These are phyloP conservation scores for Vanderwaltozyma yarrowii DNA, from an alignment of 805 yeast genomes.

Conservation along the genomic window DNA sequence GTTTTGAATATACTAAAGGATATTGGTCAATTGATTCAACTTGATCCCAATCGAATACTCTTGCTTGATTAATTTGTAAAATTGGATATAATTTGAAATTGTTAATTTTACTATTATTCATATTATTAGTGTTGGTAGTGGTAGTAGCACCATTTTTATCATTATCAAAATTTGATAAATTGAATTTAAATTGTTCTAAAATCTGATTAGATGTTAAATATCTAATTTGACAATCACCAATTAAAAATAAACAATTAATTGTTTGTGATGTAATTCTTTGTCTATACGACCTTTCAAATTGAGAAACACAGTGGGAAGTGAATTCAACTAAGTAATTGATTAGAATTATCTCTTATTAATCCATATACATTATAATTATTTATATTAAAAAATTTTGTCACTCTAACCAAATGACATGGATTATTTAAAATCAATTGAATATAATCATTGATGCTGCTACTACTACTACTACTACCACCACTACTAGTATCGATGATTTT, in stretches of 20 bases:
- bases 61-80: slow-evolving; percentile 16
- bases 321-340: slow-evolving; percentile 27
- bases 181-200: not conserved
- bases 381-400: slow-evolving; percentile 17
- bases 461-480: no score
- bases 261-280: slow-evolving; percentile 21
- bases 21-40: slow-evolving; percentile 9
- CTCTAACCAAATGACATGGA: slow-evolving; percentile 5
- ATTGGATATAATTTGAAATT: slow-evolving; percentile 7
- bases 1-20: slow-evolving; percentile 8
- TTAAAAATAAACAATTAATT: slow-evolving; percentile 16
- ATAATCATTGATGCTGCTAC: no score
- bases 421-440: slow-evolving; percentile 7
- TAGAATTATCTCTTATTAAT: slow-evolving; percentile 17
- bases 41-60: slow-evolving; percentile 20
- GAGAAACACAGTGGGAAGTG: slow-evolving; percentile 20
- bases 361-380: slow-evolving; percentile 17
- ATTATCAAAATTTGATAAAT: no score
- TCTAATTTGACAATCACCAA: slow-evolving; percentile 14
- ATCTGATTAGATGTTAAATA: slow-evolving; percentile 2
- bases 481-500: no score
- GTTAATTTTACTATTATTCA: not conserved
- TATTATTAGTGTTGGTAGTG: no score
- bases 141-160: no score
- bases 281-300: slow-evolving; percentile 18